Evolutionary conservation across 1,139 yeast genomes (phyloP), one percentile per base, ranked within the genome.

Genomic region (Taiozyma sp.): DNA sequence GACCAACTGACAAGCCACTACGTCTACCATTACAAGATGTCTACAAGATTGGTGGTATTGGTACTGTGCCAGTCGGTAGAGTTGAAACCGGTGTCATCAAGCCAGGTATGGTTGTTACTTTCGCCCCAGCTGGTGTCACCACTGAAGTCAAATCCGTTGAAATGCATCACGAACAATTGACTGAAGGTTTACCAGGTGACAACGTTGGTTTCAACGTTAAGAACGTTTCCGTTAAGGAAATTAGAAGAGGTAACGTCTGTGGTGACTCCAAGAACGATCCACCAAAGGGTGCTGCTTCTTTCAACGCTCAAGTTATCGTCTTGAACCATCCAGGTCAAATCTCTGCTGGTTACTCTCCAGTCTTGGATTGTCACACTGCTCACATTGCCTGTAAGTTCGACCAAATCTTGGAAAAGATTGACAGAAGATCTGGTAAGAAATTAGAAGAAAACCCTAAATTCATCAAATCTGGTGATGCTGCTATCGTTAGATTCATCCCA

Each of bases 241-340:
- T 87, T 73, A 87, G 93, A 80, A 88, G 95, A 83, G 96, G 96
- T 81, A 87, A 87, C 89, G 96, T 87, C 69, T 81, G 88, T 78
- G 95, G 95, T 85, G 95, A 87, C 87, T 82, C 93, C 77, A 87
- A 87, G 88, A 84, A 86, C 84, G 96, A 87, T 73, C 95, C 96
- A 74, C 95, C 96, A 72, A 76, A 77, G 81, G 95, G 81, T 70
- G 75, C 84, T 75, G 87, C 80, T 64, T 84, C 89, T 69, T 87
- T 87, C 91, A 83, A 79, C 74, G 93, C 95, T 73, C 19, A 19
- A 19, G 19, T 19, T 19, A 19, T 19, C 19, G 19, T 19, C 19
- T 19, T 19, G 19, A 19, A 19, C 19, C 19, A 19, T 19, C 19
- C 19, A 19, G 19, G 19, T 19, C 19, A 19, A 19, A 19, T 19